These are phyloP conservation scores for Lizanozyma gosingica DNA, from an alignment of 1,139 yeast species.

Conservation along the genomic window DNA sequence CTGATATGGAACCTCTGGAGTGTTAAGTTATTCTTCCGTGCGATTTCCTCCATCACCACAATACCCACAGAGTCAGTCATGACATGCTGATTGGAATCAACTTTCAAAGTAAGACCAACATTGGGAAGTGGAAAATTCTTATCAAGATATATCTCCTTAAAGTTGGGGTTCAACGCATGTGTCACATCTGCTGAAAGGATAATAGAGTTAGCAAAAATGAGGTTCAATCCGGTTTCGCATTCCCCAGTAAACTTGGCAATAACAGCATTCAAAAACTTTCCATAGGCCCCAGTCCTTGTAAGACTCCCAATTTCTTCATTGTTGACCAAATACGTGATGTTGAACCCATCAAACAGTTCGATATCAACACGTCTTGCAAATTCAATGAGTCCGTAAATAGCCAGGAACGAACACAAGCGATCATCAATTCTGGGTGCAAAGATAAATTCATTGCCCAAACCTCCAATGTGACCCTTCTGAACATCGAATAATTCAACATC, in stretches of 20 bases:
- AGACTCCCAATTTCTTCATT: constrained; percentile 39
- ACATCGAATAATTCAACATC: constrained; percentile 37
- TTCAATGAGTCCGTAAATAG: constrained; percentile 27
- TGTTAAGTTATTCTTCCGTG: constrained; percentile 17
- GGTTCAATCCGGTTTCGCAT: constrained; percentile 7
- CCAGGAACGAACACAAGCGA: constrained; percentile 35
- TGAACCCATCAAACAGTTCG: constrained; percentile 18
- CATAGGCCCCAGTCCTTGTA: constrained; percentile 35
- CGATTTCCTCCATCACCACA: constrained; percentile 24
- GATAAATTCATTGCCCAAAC: constrained; percentile 29
- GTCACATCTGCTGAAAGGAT: constrained; percentile 39
- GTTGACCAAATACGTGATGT: constrained; percentile 32
- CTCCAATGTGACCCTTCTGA: constrained; percentile 34
- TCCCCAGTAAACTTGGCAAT: constrained; percentile 8
- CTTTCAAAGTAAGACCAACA: constrained; percentile 29
- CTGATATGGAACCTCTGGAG: constrained; percentile 37
- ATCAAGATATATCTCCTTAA: constrained; percentile 25
- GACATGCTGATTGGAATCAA: constrained; percentile 35
- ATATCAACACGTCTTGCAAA: constrained; percentile 6
- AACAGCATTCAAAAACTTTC: constrained; percentile 17
- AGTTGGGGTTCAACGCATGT: constrained; percentile 41
- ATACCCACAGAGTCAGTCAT: constrained; percentile 35
- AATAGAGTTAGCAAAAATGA: constrained; percentile 26
- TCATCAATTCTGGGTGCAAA: constrained; percentile 39
- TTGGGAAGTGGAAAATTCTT: constrained; percentile 35